A percentile compares a stretch with the other conserved stretches of the same genome.
phyloP scores from a whole-genome alignment of 2,329 filamentous ascomycete genomes.

The Talaromyces piceae region DNA sequence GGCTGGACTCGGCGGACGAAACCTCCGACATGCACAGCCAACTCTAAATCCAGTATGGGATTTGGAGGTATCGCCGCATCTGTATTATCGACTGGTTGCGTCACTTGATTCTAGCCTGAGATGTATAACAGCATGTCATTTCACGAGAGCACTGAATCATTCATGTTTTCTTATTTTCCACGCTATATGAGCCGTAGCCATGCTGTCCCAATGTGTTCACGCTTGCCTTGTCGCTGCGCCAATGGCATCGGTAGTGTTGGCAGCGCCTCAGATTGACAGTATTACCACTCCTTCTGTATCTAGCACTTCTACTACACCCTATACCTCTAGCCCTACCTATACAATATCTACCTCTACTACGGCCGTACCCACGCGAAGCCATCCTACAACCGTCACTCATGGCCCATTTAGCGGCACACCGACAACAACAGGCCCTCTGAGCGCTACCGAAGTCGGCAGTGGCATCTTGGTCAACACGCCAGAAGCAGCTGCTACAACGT shows the following conservation, averaged over 20 bases:
- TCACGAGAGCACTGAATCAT: no score
- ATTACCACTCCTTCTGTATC: neutral
- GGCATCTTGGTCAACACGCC: slow-evolving; percentile 53
- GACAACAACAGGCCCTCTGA: slow-evolving; percentile 62
- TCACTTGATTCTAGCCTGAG: neutral
- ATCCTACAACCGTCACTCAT: slow-evolving; percentile 53
- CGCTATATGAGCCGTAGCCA: no score
- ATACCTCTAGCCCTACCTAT: neutral
- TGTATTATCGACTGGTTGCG: neutral
- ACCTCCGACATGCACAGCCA: neutral
- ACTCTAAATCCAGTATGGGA: neutral
- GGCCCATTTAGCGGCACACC: slow-evolving; percentile 60
- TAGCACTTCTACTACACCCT: neutral
- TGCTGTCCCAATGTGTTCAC: neutral
- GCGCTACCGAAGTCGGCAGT: slow-evolving; percentile 43
- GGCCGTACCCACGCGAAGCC: slow-evolving; percentile 37
- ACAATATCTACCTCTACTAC: neutral
- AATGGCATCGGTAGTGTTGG: neutral
- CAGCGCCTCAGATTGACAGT: neutral
- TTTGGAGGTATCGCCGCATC: neutral
- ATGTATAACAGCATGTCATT: neutral
- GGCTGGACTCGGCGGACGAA: neutral
- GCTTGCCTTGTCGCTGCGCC: slow-evolving; percentile 2
- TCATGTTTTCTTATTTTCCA: no score
- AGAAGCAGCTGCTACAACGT: slow-evolving; percentile 56